Evolutionary conservation across 164 flowering plant genomes (phyloP).

Genomic region (Brasenia schreberi): DNA sequence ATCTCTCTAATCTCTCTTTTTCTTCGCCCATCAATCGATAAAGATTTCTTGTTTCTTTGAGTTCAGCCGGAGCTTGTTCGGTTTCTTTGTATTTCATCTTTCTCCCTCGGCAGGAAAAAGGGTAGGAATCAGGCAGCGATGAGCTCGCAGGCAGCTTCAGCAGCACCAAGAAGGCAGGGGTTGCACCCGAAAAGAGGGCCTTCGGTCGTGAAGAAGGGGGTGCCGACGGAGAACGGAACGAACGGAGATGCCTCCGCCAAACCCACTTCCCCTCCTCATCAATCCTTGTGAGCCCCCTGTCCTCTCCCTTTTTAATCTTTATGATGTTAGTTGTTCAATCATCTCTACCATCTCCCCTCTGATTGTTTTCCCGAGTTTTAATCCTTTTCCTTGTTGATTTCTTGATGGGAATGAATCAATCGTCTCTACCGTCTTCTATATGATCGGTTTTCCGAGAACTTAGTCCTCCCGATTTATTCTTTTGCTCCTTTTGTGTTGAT

Average conservation of each 20-base stretch:
- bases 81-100: no score
- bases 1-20: not conserved
- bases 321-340: not conserved
- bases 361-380: not conserved
- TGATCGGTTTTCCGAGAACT: not conserved
- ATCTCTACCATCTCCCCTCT: not conserved
- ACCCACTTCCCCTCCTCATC: constrained; percentile 20
- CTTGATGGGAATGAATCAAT: not conserved
- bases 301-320: not conserved
- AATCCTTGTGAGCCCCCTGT: constrained; percentile 11
- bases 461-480: not conserved
- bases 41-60: no score
- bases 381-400: not conserved
- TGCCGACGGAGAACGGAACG: constrained; percentile 13
- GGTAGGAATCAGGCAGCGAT: constrained; percentile 1
- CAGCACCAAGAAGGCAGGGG: constrained; percentile 5
- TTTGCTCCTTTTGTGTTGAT: not conserved
- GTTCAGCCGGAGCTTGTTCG: not conserved
- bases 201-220: constrained; percentile 13
- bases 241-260: constrained; percentile 13
- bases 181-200: constrained; percentile 13
- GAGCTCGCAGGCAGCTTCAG: constrained; percentile 13
- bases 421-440: not conserved
- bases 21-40: not conserved
- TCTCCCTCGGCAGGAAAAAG: not conserved